phyloP scores from a whole-genome alignment of 129 eudicot species.

The Arctium lappa region DNA sequence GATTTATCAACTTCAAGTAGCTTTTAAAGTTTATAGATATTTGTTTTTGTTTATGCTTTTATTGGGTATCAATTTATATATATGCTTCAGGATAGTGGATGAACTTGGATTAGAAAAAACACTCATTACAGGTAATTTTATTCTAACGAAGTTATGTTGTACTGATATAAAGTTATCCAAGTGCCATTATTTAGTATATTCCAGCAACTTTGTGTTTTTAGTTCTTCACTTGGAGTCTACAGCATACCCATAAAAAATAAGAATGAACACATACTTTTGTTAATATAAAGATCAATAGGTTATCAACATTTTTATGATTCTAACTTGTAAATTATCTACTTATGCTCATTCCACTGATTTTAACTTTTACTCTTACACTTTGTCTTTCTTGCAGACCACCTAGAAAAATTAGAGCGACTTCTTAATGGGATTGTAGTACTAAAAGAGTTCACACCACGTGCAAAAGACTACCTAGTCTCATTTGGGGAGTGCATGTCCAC shows the following conservation, averaged over 20 bases:
- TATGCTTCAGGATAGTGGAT: constrained; percentile 54
- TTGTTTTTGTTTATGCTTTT: background rate
- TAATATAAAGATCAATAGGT: background rate
- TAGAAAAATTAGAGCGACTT: constrained; percentile 82
- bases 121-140: constrained; percentile 51
- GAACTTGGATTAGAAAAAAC: constrained; percentile 78
- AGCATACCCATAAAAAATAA: no score
- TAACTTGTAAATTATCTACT: background rate
- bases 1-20: background rate
- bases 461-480: constrained; percentile 86
- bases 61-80: background rate
- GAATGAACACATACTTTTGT: background rate
- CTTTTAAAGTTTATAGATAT: background rate
- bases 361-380: background rate
- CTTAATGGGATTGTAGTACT: constrained; percentile 83
- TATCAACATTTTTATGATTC: background rate
- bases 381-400: constrained; percentile 51
- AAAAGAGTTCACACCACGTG: constrained; percentile 88
- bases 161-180: no score
- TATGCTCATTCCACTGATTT: background rate
- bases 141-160: background rate
- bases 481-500: constrained; percentile 47
- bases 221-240: no score
- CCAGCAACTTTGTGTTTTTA: no score
- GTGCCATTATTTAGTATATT: no score